Conservation (phyloP, 2,329 filamentous ascomycete genomes). For the Sporothrix pseudoabietina region DNA sequence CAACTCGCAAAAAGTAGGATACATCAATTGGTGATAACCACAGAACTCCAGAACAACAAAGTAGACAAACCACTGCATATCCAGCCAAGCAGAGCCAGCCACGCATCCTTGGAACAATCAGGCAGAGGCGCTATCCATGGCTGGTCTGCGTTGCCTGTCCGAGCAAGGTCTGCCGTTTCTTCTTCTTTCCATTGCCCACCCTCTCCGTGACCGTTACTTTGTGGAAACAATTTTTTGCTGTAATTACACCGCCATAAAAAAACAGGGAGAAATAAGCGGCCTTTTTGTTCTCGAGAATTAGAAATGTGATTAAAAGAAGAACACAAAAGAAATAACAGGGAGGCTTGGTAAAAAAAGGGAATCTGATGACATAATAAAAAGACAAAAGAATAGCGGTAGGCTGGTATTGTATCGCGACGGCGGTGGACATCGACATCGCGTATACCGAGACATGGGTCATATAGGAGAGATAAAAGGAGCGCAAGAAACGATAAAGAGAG, state of each 20-base stretch:
- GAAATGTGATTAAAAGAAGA: conserved; percentile 49
- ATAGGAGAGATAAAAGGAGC: conserved; percentile 39
- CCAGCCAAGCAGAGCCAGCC: not conserved
- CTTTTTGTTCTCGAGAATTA: conserved; percentile 47
- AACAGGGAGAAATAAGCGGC: conserved; percentile 19
- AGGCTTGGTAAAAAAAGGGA: conserved; percentile 47
- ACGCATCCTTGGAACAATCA: not conserved
- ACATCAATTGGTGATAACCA: conserved; percentile 23
- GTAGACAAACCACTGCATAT: not conserved
- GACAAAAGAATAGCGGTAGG: conserved; percentile 52
- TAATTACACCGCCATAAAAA: conserved; percentile 18
- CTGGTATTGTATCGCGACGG: conserved; percentile 55
- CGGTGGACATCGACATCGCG: conserved; percentile 61
- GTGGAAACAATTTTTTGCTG: conserved; percentile 25
- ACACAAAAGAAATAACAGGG: conserved; percentile 47
- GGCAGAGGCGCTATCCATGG: not conserved
- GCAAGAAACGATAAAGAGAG: conserved; percentile 28
- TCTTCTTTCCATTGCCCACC: conserved; percentile 11
- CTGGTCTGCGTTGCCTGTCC: not conserved
- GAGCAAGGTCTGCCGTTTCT: conserved; percentile 7
- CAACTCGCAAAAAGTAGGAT: conserved; percentile 11
- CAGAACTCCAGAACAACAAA: conserved; percentile 27
- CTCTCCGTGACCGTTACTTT: conserved; percentile 18
- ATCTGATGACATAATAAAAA: conserved; percentile 44
- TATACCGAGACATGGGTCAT: conserved; percentile 59